Conservation (phyloP, 129 eudicot species). For the Artemisia tridentata region DNA sequence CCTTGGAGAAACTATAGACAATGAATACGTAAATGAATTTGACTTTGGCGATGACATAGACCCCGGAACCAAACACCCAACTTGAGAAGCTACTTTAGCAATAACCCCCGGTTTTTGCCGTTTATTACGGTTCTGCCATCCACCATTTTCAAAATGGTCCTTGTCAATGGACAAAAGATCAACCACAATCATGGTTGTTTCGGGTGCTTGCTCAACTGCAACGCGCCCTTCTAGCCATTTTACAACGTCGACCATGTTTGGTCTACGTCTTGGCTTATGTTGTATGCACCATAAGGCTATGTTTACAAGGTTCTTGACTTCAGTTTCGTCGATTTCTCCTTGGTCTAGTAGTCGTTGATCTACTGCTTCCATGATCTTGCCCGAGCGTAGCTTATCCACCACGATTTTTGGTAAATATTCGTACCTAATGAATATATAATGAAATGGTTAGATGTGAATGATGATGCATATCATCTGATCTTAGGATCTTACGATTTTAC, state of each 20-base stretch:
- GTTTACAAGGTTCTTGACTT: constrained; percentile 50
- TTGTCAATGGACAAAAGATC: constrained; percentile 46
- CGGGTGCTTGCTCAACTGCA: constrained; percentile 68
- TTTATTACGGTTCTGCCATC: constrained; percentile 37
- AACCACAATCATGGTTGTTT: constrained; percentile 63
- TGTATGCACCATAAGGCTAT: constrained; percentile 86
- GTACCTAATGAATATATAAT: constrained; percentile 2
- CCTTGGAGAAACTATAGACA: constrained; percentile 56
- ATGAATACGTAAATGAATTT: constrained; percentile 40
- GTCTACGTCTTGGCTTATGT: constrained; percentile 63
- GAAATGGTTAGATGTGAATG: too few species aligned
- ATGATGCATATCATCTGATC: too few species aligned
- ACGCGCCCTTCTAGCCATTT: constrained; percentile 74
- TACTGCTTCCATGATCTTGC: constrained; percentile 62
- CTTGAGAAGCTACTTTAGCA: constrained; percentile 31
- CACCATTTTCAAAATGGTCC: constrained; percentile 23
- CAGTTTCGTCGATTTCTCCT: constrained; percentile 42
- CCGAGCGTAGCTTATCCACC: constrained; percentile 48
- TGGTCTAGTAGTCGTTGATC: constrained; percentile 50
- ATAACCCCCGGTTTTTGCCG: constrained; percentile 35
- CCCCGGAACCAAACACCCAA: constrained; percentile 16
- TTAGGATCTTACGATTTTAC: too few species aligned
- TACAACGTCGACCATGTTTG: constrained; percentile 71
- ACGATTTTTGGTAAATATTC: constrained; percentile 68
- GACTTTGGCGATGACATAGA: constrained; percentile 17